phyloP scores from a whole-genome alignment of 371 early-diverging fungal genomes.

The Quaeritorhiza haematococci region DNA sequence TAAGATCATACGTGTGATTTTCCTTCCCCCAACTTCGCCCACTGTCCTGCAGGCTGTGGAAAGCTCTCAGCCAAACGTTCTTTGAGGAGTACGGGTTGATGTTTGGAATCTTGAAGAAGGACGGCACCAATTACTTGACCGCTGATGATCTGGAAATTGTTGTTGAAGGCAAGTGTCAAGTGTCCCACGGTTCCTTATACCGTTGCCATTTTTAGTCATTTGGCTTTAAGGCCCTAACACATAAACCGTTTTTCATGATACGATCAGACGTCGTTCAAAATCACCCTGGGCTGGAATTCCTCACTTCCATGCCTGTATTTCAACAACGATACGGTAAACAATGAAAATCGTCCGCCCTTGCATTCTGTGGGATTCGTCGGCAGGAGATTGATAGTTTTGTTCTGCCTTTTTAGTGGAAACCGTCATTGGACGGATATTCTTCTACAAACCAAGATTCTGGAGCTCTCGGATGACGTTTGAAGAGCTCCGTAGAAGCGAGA shows the following conservation, averaged over 20 bases:
- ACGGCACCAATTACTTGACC: constrained; percentile 22
- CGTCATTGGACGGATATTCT: constrained; percentile 80
- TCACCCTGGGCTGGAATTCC: constrained; percentile 82
- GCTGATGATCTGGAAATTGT: constrained; percentile 47
- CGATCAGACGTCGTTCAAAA: constrained; percentile 48
- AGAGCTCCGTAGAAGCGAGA: constrained; percentile 61
- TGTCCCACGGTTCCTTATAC: too few species aligned
- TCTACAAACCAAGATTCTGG: constrained; percentile 59
- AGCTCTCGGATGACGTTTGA: constrained; percentile 64
- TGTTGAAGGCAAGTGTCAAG: constrained; percentile 37
- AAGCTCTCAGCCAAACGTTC: constrained; percentile 20
- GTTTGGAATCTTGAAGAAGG: constrained; percentile 26
- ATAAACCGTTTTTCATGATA: neutral
- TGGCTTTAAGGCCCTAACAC: neutral
- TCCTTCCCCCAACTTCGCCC: constrained; percentile 16
- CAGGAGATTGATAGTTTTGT: neutral
- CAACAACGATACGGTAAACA: constrained; percentile 72
- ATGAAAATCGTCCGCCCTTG: too few species aligned
- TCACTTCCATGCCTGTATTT: constrained; percentile 70
- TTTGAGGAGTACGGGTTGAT: constrained; percentile 42
- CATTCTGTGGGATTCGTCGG: neutral
- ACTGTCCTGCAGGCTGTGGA: constrained; percentile 34
- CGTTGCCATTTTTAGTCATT: too few species aligned
- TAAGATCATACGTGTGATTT: neutral
- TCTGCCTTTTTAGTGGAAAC: constrained; percentile 49